Percentiles rank a stretch among this genome's conserved stretches.
Evolutionary conservation across 495 filamentous ascomycete species (phyloP).

Genomic region (Poronia punctata): DNA sequence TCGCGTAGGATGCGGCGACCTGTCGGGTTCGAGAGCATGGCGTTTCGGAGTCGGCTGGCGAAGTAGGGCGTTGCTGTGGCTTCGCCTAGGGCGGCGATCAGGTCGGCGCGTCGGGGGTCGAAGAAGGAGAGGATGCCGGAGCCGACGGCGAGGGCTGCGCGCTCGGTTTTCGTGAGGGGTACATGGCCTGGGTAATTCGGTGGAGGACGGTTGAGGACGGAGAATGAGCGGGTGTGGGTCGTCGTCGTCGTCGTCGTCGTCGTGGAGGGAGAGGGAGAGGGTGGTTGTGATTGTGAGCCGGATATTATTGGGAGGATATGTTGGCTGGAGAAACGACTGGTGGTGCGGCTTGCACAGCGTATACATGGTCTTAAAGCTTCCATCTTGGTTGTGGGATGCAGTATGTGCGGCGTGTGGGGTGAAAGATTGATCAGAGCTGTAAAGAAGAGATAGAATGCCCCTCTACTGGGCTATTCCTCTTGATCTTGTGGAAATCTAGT

Average conservation of each 20-base stretch:
- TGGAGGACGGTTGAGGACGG: constrained; percentile 69
- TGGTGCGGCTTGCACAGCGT: constrained; percentile 2
- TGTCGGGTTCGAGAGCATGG: constrained; percentile 77
- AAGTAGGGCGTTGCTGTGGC: constrained; percentile 92
- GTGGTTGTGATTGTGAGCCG: neutral
- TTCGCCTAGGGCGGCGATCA: constrained; percentile 91
- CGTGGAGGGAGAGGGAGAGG: neutral
- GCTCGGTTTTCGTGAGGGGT: constrained; percentile 73
- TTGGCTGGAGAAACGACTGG: neutral
- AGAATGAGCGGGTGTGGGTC: constrained; percentile 44
- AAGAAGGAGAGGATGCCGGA: constrained; percentile 73
- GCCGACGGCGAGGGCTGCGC: constrained; percentile 68
- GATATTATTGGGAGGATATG: constrained; percentile 1
- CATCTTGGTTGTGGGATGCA: constrained; percentile 4
- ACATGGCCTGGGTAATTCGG: constrained; percentile 90
- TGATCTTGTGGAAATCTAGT: no score
- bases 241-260: constrained; percentile 1
- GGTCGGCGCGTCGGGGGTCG: constrained; percentile 77
- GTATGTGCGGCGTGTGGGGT: no score
- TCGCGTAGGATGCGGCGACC: constrained; percentile 89
- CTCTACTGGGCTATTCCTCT: neutral
- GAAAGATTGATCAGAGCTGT: no score
- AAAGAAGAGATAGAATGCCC: constrained; percentile 4
- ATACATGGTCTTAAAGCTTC: constrained; percentile 1
- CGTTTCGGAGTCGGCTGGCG: constrained; percentile 82